phyloP scores from a whole-genome alignment of 2,329 filamentous ascomycete species.

The Diaporthe vexans region DNA sequence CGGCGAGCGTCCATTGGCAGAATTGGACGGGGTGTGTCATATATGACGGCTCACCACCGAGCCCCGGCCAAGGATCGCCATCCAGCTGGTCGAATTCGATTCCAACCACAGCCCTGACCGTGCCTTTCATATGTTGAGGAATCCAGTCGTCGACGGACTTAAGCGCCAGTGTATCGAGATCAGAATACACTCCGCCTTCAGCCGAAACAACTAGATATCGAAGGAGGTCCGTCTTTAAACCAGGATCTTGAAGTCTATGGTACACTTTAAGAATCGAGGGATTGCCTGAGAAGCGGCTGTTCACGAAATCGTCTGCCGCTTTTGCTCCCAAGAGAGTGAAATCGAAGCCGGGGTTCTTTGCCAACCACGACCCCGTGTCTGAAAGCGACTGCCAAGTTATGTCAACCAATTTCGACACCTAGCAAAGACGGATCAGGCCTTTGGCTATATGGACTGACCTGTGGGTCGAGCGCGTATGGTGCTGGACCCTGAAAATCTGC shows the following conservation, averaged over 20 bases:
- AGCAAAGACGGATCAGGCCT: neutral
- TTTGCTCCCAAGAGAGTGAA: constrained; percentile 48
- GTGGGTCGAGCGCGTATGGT: neutral
- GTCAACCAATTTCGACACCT: neutral
- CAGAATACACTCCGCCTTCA: constrained; percentile 64
- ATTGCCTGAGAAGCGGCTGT: constrained; percentile 43
- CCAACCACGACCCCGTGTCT: constrained; percentile 47
- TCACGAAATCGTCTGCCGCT: constrained; percentile 48
- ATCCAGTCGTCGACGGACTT: constrained; percentile 59
- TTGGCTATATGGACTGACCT: neutral
- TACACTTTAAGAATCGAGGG: constrained; percentile 44
- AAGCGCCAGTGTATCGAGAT: constrained; percentile 71
- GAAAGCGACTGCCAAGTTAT: constrained; percentile 31
- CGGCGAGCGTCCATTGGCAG: constrained; percentile 54
- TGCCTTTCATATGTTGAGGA: constrained; percentile 41
- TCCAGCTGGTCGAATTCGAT: constrained; percentile 51
- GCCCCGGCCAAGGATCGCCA: constrained; percentile 44
- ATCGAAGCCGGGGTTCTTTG: constrained; percentile 45
- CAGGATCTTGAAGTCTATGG: constrained; percentile 46
- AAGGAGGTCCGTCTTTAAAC: constrained; percentile 50
- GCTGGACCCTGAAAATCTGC: neutral
- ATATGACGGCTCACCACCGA: constrained; percentile 38
- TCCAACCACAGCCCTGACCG: constrained; percentile 48
- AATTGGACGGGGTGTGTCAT: constrained; percentile 51
- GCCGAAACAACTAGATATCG: constrained; percentile 47